A percentile compares a stretch with the other conserved stretches of the same genome.
phyloP scores from a whole-genome alignment of 2,329 filamentous ascomycete species.

The Fusarium pininemorale region DNA sequence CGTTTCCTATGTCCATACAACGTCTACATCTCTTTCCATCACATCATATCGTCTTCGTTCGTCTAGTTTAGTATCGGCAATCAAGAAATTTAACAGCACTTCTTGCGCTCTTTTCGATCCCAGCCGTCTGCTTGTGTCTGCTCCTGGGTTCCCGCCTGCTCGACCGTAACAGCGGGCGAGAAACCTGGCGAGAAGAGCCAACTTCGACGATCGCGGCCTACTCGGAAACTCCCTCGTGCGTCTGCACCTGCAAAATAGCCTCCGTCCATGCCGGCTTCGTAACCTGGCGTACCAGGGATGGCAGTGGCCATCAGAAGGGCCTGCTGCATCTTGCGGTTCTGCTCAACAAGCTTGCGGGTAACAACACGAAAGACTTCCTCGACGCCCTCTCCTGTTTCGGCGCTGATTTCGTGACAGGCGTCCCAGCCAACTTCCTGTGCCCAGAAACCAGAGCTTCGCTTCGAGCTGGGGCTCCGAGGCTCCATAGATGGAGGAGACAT shows the following conservation, averaged over 20 bases:
- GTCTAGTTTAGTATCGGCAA: not conserved
- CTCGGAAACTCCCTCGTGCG: slow-evolving; percentile 61
- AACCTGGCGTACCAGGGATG: slow-evolving; percentile 59
- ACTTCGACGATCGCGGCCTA: slow-evolving; percentile 66
- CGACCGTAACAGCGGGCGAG: slow-evolving; percentile 60
- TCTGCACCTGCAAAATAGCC: slow-evolving; percentile 63
- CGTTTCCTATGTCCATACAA: slow-evolving; percentile 2
- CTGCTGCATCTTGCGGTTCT: slow-evolving; percentile 70
- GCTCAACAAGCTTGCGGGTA: slow-evolving; percentile 69
- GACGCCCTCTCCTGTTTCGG: slow-evolving; percentile 92
- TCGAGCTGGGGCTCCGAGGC: slow-evolving; percentile 68
- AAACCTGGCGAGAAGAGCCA: slow-evolving; percentile 67
- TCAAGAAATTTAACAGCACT: slow-evolving; percentile 43
- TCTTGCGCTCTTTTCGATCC: slow-evolving; percentile 38
- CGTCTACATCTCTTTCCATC: slow-evolving; percentile 20
- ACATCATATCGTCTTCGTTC: not conserved
- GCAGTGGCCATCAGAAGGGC: slow-evolving; percentile 65
- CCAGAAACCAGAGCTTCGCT: slow-evolving; percentile 82
- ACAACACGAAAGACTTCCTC: slow-evolving; percentile 91
- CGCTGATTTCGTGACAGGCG: slow-evolving; percentile 95
- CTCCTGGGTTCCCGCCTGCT: slow-evolving; percentile 50
- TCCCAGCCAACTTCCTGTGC: slow-evolving; percentile 95
- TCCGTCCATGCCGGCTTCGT: slow-evolving; percentile 55
- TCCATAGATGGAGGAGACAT: slow-evolving; percentile 51
- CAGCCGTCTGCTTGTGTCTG: slow-evolving; percentile 37